phyloP scores from a whole-genome alignment of 2,329 filamentous ascomycete genomes.

The Fusarium xyrophilum region DNA sequence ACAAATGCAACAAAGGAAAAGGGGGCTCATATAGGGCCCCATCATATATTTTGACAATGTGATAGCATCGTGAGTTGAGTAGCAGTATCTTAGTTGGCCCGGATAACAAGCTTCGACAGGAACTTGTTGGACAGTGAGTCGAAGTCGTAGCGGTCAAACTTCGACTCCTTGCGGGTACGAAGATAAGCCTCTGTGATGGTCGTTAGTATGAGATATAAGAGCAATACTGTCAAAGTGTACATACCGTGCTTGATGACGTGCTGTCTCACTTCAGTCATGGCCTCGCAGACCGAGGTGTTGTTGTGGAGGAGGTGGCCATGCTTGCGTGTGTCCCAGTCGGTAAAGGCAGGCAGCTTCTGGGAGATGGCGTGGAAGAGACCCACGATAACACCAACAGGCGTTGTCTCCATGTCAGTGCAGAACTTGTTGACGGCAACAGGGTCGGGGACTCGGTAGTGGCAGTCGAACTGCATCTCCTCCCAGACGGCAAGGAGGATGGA shows the following conservation, averaged over 20 bases:
- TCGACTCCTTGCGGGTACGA: conserved; percentile 76
- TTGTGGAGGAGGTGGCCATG: conserved; percentile 91
- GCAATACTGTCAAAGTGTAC: conserved; percentile 45
- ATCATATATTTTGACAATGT: conserved; percentile 26
- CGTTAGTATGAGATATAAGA: conserved; percentile 32
- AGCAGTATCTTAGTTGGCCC: conserved; percentile 71
- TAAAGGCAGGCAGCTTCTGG: conserved; percentile 90
- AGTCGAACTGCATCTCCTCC: conserved; percentile 99
- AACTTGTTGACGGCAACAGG: conserved; percentile 87
- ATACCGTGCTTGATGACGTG: conserved; percentile 94
- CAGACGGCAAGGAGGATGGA: conserved; percentile 92
- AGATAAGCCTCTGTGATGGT: conserved; percentile 77
- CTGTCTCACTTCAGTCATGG: conserved; percentile 92
- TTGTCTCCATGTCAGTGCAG: conserved; percentile 95
- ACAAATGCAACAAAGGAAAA: conserved; percentile 45
- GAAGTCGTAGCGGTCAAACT: conserved; percentile 91
- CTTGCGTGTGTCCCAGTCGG: conserved; percentile 91
- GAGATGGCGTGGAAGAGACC: conserved; percentile 98
- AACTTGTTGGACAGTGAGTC: conserved; percentile 98
- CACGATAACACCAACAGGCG: conserved; percentile 93
- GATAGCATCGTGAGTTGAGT: conserved; percentile 20
- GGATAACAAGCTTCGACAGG: conserved; percentile 93
- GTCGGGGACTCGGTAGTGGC: conserved; percentile 92
- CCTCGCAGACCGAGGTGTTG: conserved; percentile 90
- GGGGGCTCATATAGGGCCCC: conserved; percentile 7